phyloP scores from a whole-genome alignment of 2,329 filamentous ascomycete genomes.

The Hymenoscyphus occultus region DNA sequence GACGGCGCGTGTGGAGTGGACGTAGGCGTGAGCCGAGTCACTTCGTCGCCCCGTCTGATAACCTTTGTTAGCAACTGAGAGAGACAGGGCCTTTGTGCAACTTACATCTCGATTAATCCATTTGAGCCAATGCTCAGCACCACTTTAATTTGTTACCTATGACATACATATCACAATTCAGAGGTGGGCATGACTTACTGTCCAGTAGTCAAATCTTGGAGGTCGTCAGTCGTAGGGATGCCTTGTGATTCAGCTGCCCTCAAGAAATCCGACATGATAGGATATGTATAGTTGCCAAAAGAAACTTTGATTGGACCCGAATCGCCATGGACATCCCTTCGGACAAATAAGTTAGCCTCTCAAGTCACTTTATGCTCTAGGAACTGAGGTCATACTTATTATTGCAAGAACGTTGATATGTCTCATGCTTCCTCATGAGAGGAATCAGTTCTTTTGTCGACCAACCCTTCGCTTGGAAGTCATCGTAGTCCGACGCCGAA shows the following conservation, averaged over 20 bases:
- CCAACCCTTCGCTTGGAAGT: conserved; percentile 55
- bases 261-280: conserved; percentile 78
- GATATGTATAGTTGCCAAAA: conserved; percentile 64
- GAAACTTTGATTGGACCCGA: conserved; percentile 68
- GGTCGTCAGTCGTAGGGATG: conserved; percentile 72
- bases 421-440: conserved; percentile 57
- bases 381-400: conserved; percentile 45
- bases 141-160: conserved; percentile 35
- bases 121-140: conserved; percentile 80
- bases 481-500: conserved; percentile 48
- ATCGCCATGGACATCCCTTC: conserved; percentile 67
- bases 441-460: conserved; percentile 50
- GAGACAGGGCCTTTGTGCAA: not conserved
- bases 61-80: not conserved
- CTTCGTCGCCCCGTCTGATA: conserved; percentile 63
- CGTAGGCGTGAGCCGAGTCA: conserved; percentile 74
- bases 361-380: not conserved
- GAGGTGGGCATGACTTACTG: conserved; percentile 36
- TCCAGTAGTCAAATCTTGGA: conserved; percentile 67
- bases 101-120: conserved; percentile 71
- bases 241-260: conserved; percentile 69
- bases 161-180: not conserved
- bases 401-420: conserved; percentile 51
- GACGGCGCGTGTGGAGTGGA: conserved; percentile 70
- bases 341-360: not conserved